Conservation (phyloP, 495 filamentous ascomycete species). For the Hamigera avellanea region DNA sequence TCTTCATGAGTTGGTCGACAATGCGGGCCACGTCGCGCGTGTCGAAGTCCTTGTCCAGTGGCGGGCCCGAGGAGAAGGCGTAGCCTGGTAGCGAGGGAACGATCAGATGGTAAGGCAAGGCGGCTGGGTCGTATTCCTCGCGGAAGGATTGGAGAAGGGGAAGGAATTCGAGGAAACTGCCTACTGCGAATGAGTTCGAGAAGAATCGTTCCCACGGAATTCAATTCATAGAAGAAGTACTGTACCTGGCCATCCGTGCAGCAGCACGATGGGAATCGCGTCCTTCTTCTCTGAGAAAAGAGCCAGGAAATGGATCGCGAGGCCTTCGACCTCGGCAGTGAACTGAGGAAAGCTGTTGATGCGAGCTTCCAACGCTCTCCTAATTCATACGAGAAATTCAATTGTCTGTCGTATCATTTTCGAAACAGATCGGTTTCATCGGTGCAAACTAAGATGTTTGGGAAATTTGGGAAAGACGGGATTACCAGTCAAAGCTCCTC, state of each 20-base stretch:
- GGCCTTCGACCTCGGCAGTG: slow-evolving; percentile 34
- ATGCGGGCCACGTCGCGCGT: slow-evolving; percentile 31
- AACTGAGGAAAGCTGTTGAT: slow-evolving; percentile 59
- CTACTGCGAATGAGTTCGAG: slow-evolving; percentile 6
- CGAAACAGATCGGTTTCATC: not conserved
- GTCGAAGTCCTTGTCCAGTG: slow-evolving; percentile 36
- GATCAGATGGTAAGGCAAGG: slow-evolving; percentile 54
- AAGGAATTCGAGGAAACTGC: slow-evolving; percentile 48
- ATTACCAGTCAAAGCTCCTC: slow-evolving; percentile 32
- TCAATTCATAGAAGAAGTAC: no score
- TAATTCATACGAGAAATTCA: slow-evolving; percentile 6
- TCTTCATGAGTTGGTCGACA: slow-evolving; percentile 46
- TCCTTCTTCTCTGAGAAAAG: slow-evolving; percentile 47
- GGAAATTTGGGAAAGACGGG: not conserved
- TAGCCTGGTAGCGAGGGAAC: slow-evolving; percentile 56
- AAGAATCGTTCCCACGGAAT: no score
- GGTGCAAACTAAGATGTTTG: no score
- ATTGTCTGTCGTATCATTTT: not conserved
- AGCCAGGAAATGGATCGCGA: slow-evolving; percentile 49
- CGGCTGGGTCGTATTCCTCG: slow-evolving; percentile 39
- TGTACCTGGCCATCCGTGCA: slow-evolving; percentile 55
- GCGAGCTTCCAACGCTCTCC: slow-evolving; percentile 39
- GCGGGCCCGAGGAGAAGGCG: slow-evolving; percentile 42
- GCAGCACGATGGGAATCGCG: slow-evolving; percentile 48
- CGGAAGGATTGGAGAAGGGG: slow-evolving; percentile 31